phyloP scores from a whole-genome alignment of 2,329 filamentous ascomycete genomes.

The Xylaria sp. region DNA sequence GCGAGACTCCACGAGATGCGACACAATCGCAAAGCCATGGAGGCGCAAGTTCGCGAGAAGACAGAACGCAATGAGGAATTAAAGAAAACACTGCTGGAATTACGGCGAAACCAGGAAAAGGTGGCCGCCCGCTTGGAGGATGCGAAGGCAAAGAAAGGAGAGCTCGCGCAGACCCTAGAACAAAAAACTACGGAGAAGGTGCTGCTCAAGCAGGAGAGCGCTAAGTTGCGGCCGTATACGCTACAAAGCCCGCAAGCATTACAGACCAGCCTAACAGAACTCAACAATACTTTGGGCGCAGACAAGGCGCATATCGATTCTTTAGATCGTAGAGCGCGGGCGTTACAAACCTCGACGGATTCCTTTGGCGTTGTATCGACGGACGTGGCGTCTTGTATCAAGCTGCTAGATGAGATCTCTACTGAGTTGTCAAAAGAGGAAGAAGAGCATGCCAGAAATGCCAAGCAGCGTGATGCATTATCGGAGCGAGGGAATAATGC shows the following conservation, averaged over 20 bases:
- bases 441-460: constrained; percentile 83
- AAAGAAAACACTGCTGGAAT: constrained; percentile 82
- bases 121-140: constrained; percentile 86
- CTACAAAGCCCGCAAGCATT: constrained; percentile 87
- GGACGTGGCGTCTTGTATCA: constrained; percentile 89
- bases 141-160: constrained; percentile 81
- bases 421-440: constrained; percentile 90
- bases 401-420: constrained; percentile 87
- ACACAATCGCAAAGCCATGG: constrained; percentile 81
- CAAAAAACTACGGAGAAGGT: constrained; percentile 77
- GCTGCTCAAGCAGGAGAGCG: constrained; percentile 82
- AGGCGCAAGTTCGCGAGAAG: constrained; percentile 85
- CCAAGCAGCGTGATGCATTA: constrained; percentile 85
- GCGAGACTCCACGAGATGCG: constrained; percentile 82
- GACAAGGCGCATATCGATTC: constrained; percentile 89
- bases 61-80: constrained; percentile 86
- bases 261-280: constrained; percentile 82
- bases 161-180: constrained; percentile 77
- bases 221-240: constrained; percentile 91
- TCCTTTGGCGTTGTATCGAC: constrained; percentile 85
- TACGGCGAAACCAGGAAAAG: constrained; percentile 83
- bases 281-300: constrained; percentile 79
- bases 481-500: constrained; percentile 90
- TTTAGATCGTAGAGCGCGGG: constrained; percentile 87
- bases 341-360: constrained; percentile 90